Percentiles rank a stretch among this genome's conserved stretches.
Evolutionary conservation across 441 rosid species (phyloP).

Genomic region (Erodium chrysanthum): DNA sequence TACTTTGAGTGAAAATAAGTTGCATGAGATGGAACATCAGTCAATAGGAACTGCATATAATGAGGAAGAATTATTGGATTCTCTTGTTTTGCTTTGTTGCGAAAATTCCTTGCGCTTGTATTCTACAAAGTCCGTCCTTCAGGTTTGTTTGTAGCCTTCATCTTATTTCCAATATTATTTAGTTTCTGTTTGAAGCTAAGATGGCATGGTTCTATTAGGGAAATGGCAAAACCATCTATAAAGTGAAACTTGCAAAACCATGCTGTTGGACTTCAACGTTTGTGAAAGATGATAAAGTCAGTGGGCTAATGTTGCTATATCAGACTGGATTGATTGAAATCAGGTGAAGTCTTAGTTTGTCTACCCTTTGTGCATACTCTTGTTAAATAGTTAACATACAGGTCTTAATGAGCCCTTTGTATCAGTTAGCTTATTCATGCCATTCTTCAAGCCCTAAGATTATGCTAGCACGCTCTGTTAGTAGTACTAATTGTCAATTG

Average conservation of each 20-base stretch:
- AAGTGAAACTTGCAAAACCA: slow-evolving; percentile 43
- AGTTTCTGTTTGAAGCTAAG: slow-evolving; percentile 22
- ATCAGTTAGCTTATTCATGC: not conserved
- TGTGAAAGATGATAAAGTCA: slow-evolving; percentile 34
- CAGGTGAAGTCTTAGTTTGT: slow-evolving; percentile 30
- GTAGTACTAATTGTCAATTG: slow-evolving; percentile 12
- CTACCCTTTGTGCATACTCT: not conserved
- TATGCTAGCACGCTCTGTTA: slow-evolving; percentile 5
- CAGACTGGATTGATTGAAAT: slow-evolving; percentile 52
- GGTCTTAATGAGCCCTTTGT: slow-evolving; percentile 1
- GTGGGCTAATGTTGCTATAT: slow-evolving; percentile 41
- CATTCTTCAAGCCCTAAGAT: not conserved
- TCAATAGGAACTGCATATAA: slow-evolving; percentile 24
- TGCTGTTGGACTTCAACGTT: slow-evolving; percentile 58
- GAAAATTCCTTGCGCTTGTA: slow-evolving; percentile 42
- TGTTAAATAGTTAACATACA: not conserved
- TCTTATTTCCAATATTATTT: slow-evolving; percentile 12
- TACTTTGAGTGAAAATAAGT: slow-evolving; percentile 21
- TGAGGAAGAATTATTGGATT: slow-evolving; percentile 26
- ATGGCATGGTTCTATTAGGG: slow-evolving; percentile 31
- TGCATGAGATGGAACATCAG: slow-evolving; percentile 20
- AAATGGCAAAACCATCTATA: slow-evolving; percentile 34
- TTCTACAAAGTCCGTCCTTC: slow-evolving; percentile 39
- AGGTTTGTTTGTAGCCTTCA: slow-evolving; percentile 29
- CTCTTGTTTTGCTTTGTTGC: slow-evolving; percentile 43